These are phyloP conservation scores for Aspergillus sclerotialis DNA, from an alignment of 2,329 filamentous ascomycete genomes.

Conservation along the genomic window DNA sequence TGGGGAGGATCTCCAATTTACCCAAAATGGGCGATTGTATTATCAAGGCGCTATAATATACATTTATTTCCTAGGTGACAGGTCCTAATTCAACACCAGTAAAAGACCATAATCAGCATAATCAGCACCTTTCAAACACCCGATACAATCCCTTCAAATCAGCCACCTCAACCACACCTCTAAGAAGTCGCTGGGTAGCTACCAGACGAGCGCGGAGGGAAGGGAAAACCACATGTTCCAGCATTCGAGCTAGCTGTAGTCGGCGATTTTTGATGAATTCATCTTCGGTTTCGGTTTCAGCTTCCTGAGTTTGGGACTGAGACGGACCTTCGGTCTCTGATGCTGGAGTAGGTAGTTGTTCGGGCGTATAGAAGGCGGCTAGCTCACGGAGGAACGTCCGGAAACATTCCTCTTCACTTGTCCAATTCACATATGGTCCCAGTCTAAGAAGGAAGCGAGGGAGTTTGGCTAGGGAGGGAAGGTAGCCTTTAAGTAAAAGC, in stretches of 20 bases:
- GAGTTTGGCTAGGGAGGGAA: constrained; percentile 75
- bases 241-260: constrained; percentile 61
- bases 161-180: constrained; percentile 76
- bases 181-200: constrained; percentile 70
- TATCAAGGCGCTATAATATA: too few species aligned
- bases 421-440: constrained; percentile 84
- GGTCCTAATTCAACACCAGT: neutral
- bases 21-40: too few species aligned
- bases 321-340: neutral
- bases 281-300: constrained; percentile 28
- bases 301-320: neutral
- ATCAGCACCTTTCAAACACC: constrained; percentile 91
- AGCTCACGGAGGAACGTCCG: constrained; percentile 77
- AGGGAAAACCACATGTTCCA: constrained; percentile 86
- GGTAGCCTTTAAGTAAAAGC: constrained; percentile 81
- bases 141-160: constrained; percentile 88
- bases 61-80: too few species aligned
- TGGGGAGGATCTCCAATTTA: too few species aligned
- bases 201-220: constrained; percentile 77
- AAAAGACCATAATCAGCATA: too few species aligned
- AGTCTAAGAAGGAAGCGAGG: constrained; percentile 81
- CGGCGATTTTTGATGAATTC: constrained; percentile 47
- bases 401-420: constrained; percentile 77
- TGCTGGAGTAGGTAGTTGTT: constrained; percentile 58
- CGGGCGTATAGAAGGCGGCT: constrained; percentile 84